These are phyloP conservation scores for Aspergillus panamensis DNA, from an alignment of 495 filamentous ascomycete species.

Conservation along the genomic window DNA sequence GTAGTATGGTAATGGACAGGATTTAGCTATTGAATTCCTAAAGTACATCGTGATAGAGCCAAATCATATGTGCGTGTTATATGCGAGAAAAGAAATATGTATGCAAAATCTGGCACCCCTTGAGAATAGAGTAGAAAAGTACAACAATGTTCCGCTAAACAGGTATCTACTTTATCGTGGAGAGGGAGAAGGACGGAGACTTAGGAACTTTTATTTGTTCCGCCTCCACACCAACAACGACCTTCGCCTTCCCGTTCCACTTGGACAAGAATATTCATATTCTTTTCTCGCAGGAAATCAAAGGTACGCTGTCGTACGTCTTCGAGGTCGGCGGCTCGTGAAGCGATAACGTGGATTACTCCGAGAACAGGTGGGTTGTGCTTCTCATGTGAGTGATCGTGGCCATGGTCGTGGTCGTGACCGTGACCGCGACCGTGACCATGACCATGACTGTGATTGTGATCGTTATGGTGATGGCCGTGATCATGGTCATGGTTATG, in stretches of 20 bases:
- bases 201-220: slow-evolving; percentile 33
- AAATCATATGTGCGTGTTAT: not conserved
- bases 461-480: slow-evolving; percentile 27
- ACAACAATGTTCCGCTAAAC: not conserved
- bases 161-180: not conserved
- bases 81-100: not conserved
- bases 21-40: too few species aligned
- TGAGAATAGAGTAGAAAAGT: not conserved
- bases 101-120: not conserved
- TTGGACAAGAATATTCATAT: slow-evolving; percentile 72
- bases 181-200: not conserved
- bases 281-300: slow-evolving; percentile 53
- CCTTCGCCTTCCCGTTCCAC: slow-evolving; percentile 72
- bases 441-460: slow-evolving; percentile 25
- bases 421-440: slow-evolving; percentile 20
- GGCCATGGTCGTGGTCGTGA: slow-evolving; percentile 26
- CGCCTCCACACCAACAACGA: slow-evolving; percentile 74
- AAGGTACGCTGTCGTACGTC: slow-evolving; percentile 68
- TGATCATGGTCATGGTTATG: slow-evolving; percentile 14
- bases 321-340: slow-evolving; percentile 65
- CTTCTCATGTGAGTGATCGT: slow-evolving; percentile 22
- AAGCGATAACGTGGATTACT: slow-evolving; percentile 78
- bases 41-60: too few species aligned
- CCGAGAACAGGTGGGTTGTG: slow-evolving; percentile 58
- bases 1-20: too few species aligned